Conservation (phyloP, 495 filamentous ascomycete genomes). For the Zalerion maritima region DNA sequence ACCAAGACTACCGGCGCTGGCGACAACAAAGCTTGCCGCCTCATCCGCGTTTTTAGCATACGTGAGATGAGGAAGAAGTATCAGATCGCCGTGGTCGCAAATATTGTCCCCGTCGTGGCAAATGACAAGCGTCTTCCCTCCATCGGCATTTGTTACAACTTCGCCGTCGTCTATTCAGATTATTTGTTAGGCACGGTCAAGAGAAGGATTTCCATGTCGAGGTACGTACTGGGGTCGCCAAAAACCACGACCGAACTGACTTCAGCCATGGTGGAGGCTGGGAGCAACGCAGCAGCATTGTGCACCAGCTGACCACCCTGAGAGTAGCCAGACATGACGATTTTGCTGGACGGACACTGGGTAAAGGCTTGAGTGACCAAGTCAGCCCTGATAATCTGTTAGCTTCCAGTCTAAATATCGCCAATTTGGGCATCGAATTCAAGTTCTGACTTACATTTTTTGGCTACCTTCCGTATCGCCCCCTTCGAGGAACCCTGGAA, state of each 20-base stretch:
- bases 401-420: background rate
- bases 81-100: slow-evolving; percentile 33
- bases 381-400: slow-evolving; percentile 26
- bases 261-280: slow-evolving; percentile 14
- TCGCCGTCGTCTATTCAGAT: slow-evolving; percentile 14
- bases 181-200: background rate
- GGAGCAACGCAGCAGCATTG: slow-evolving; percentile 27
- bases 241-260: slow-evolving; percentile 36
- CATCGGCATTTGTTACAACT: slow-evolving; percentile 27
- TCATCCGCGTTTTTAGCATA: slow-evolving; percentile 32
- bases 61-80: slow-evolving; percentile 34
- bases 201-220: background rate
- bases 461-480: slow-evolving; percentile 27
- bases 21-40: slow-evolving; percentile 33
- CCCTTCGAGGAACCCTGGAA: slow-evolving; percentile 30
- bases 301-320: slow-evolving; percentile 41
- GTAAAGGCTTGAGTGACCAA: slow-evolving; percentile 30
- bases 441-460: slow-evolving; percentile 13
- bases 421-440: background rate
- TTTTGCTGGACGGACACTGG: slow-evolving; percentile 44
- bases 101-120: slow-evolving; percentile 41
- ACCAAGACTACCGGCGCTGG: too few species aligned
- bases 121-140: slow-evolving; percentile 32
- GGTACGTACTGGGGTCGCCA: slow-evolving; percentile 36
- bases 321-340: slow-evolving; percentile 47